Conservation (phyloP, 2,329 filamentous ascomycete species). For the Chaetomium strumarium region DNA sequence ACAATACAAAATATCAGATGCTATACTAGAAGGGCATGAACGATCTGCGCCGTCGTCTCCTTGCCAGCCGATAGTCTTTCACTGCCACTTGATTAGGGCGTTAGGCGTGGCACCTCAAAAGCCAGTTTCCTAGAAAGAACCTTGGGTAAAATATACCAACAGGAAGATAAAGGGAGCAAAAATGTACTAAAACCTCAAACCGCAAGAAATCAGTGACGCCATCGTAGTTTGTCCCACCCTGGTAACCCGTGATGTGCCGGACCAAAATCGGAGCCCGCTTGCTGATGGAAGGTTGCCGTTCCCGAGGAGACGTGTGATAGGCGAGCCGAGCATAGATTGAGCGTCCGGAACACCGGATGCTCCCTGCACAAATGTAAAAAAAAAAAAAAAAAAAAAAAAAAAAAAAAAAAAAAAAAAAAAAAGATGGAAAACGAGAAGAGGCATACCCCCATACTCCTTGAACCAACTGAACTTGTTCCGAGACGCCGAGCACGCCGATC, state of each 20-base stretch:
- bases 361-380: background rate
- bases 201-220: background rate
- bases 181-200: too few relatives aligned
- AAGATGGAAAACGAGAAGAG: slow-evolving; percentile 1
- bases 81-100: background rate
- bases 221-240: background rate
- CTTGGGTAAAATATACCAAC: background rate
- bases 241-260: too few relatives aligned
- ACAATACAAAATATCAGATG: slow-evolving; percentile 13
- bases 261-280: too few relatives aligned
- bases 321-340: too few relatives aligned
- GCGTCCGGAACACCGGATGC: background rate
- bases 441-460: background rate
- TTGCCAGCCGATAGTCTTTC: too few relatives aligned
- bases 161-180: background rate
- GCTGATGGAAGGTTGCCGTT: too few relatives aligned
- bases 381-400: slow-evolving; percentile 1
- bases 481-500: slow-evolving; percentile 20
- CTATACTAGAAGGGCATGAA: slow-evolving; percentile 4
- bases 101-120: background rate
- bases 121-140: too few relatives aligned
- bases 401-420: background rate
- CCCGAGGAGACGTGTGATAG: too few relatives aligned
- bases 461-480: slow-evolving; percentile 11
- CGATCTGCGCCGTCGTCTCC: background rate